Conservation (phyloP, 805 yeast species). For the Candida nonsorbophila region DNA sequence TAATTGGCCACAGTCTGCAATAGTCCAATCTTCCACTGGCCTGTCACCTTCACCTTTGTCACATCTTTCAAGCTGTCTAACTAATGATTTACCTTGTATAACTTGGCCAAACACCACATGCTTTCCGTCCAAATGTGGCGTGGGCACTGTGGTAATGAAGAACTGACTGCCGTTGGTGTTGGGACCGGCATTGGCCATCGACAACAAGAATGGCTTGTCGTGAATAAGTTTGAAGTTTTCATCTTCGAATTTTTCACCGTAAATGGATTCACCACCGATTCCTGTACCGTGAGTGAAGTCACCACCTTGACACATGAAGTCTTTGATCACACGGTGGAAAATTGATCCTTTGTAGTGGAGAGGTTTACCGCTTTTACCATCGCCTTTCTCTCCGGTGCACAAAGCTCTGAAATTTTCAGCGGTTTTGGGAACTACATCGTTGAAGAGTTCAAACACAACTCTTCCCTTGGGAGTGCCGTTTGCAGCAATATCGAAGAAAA, state of each 20-base stretch:
- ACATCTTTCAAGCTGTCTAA: constrained; percentile 69
- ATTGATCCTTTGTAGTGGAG: constrained; percentile 73
- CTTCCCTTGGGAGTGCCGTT: constrained; percentile 70
- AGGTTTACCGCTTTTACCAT: constrained; percentile 55
- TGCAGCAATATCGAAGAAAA: constrained; percentile 74
- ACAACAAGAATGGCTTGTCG: constrained; percentile 78
- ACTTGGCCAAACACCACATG: constrained; percentile 96
- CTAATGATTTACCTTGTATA: constrained; percentile 71
- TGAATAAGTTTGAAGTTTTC: constrained; percentile 78
- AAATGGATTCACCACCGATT: constrained; percentile 40
- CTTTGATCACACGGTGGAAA: constrained; percentile 89
- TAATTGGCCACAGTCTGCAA: constrained; percentile 75
- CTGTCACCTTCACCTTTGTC: constrained; percentile 63
- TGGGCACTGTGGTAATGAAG: constrained; percentile 85
- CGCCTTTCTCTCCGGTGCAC: constrained; percentile 85
- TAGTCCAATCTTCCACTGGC: constrained; percentile 66
- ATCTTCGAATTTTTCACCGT: constrained; percentile 68
- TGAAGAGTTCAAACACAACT: constrained; percentile 67
- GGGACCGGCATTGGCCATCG: constrained; percentile 98
- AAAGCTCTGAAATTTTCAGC: constrained; percentile 86
- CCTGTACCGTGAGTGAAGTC: constrained; percentile 50
- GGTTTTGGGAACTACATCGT: constrained; percentile 78
- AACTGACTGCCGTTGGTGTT: constrained; percentile 95
- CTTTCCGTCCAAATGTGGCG: constrained; percentile 93
- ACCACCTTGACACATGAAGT: constrained; percentile 93